Percentiles rank a stretch among this genome's conserved stretches.
phyloP scores from a whole-genome alignment of 2,329 filamentous ascomycete genomes.

The Aspergillus ochraceus region DNA sequence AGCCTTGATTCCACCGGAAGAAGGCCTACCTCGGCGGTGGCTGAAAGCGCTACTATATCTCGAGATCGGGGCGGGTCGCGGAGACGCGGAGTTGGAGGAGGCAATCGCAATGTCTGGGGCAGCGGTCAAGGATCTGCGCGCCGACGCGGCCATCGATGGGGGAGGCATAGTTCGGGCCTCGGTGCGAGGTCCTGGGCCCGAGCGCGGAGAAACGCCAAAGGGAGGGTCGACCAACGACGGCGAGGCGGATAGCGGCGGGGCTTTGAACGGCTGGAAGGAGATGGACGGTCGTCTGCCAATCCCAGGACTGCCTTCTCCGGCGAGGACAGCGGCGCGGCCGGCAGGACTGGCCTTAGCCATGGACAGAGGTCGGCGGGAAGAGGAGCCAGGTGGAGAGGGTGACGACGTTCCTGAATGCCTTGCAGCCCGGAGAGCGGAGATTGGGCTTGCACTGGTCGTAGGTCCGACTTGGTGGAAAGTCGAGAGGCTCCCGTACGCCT shows the following conservation, averaged over 20 bases:
- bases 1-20: slow-evolving; percentile 68
- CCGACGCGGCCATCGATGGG: slow-evolving; percentile 37
- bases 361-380: slow-evolving; percentile 51
- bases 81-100: slow-evolving; percentile 71
- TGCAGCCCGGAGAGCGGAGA: slow-evolving; percentile 76
- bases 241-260: slow-evolving; percentile 88
- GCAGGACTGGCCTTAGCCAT: slow-evolving; percentile 30
- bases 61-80: slow-evolving; percentile 73
- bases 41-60: slow-evolving; percentile 94
- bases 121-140: slow-evolving; percentile 50
- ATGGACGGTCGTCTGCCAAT: slow-evolving; percentile 73
- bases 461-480: slow-evolving; percentile 81
- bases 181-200: slow-evolving; percentile 41
- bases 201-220: slow-evolving; percentile 54
- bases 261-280: slow-evolving; percentile 95
- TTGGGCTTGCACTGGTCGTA: slow-evolving; percentile 76
- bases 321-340: slow-evolving; percentile 34
- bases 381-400: slow-evolving; percentile 51
- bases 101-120: slow-evolving; percentile 62
- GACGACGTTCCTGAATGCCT: slow-evolving; percentile 53
- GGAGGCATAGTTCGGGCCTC: slow-evolving; percentile 43
- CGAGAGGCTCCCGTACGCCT: slow-evolving; percentile 85
- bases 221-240: slow-evolving; percentile 59
- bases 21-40: slow-evolving; percentile 75
- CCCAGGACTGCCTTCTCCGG: slow-evolving; percentile 51